These are phyloP conservation scores for Talaromyces sp. DNA, from an alignment of 2,329 filamentous ascomycete genomes.

Conservation along the genomic window DNA sequence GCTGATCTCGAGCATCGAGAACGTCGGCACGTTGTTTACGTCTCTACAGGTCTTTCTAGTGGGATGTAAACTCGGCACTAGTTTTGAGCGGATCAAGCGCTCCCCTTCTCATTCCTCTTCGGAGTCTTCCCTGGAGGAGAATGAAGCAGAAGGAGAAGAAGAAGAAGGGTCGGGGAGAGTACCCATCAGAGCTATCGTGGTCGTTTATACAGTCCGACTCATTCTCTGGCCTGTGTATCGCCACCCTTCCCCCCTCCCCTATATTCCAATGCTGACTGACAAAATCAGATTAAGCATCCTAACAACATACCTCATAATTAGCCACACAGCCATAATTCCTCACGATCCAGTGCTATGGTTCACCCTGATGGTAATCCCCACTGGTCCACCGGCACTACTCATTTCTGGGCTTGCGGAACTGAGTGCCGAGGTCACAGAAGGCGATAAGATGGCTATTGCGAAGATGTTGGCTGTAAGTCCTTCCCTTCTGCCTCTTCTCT, in stretches of 20 bases:
- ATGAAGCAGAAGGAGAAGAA: neutral
- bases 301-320: conserved; percentile 54
- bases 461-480: conserved; percentile 49
- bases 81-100: conserved; percentile 47
- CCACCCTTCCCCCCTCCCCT: no score
- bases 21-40: conserved; percentile 62
- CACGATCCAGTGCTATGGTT: conserved; percentile 66
- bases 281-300: conserved; percentile 48
- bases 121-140: neutral
- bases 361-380: conserved; percentile 58
- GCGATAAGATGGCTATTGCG: conserved; percentile 53
- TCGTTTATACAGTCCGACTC: conserved; percentile 57
- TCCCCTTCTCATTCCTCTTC: neutral
- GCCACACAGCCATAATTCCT: conserved; percentile 50
- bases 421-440: conserved; percentile 36
- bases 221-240: conserved; percentile 55
- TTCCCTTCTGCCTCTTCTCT: neutral
- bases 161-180: conserved; percentile 31
- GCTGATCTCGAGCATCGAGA: conserved; percentile 61
- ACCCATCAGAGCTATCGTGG: conserved; percentile 44
- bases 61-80: conserved; percentile 61
- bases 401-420: conserved; percentile 52
- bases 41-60: conserved; percentile 64
- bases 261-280: neutral
- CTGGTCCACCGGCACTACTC: conserved; percentile 55